These are phyloP conservation scores for Xylariaceae sp. DNA, from an alignment of 2,329 filamentous ascomycete species.

Conservation along the genomic window DNA sequence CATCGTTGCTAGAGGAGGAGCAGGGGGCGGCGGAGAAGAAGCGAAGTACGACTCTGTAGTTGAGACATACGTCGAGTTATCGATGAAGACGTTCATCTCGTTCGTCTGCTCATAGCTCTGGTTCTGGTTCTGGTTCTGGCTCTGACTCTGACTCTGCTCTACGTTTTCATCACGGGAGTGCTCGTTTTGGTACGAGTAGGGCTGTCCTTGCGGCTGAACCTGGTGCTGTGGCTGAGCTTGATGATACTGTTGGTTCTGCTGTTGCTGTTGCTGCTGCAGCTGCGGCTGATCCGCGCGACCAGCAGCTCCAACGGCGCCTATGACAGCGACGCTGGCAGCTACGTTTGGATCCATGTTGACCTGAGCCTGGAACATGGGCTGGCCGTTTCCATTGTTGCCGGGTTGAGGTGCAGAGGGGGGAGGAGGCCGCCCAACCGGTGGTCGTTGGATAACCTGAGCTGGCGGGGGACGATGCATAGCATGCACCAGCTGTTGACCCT, in stretches of 20 bases:
- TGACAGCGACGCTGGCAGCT: not conserved
- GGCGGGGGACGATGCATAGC: not conserved
- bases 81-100: too few relatives aligned
- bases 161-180: not conserved
- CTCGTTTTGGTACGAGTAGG: not conserved
- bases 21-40: too few relatives aligned
- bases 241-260: not conserved
- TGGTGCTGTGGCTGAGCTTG: not conserved
- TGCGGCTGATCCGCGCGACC: not conserved
- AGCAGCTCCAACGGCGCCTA: not conserved
- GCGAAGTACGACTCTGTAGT: too few relatives aligned
- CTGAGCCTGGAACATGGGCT: not conserved
- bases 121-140: not conserved
- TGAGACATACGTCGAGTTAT: too few relatives aligned
- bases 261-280: not conserved
- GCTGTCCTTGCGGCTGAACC: not conserved
- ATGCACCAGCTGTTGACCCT: not conserved
- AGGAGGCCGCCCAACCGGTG: not conserved
- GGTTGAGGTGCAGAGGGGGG: not conserved
- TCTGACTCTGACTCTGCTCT: not conserved
- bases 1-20: too few relatives aligned
- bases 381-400: not conserved
- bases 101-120: not conserved
- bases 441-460: not conserved
- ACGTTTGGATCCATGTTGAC: not conserved